These are phyloP conservation scores for Stephanodiscus minutulus DNA, from an alignment of 108 stramenopile genomes.

Conservation along the genomic window DNA sequence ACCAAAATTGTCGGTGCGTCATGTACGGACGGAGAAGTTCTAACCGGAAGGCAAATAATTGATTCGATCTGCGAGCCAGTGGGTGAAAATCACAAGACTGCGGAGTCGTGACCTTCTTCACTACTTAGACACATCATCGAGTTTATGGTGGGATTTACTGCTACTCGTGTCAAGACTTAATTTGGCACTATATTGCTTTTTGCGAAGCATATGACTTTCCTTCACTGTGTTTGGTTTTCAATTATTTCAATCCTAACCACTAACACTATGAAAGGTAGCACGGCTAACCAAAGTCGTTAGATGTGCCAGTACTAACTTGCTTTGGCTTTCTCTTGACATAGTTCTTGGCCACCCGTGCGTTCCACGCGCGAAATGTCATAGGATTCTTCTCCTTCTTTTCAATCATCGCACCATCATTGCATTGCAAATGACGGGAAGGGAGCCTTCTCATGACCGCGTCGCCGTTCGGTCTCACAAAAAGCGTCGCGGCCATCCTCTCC, in stretches of 20 bases:
- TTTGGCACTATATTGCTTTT: background rate
- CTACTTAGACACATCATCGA: background rate
- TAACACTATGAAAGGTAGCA: background rate
- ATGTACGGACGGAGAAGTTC: conserved; percentile 33
- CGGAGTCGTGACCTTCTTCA: background rate
- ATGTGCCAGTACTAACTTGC: background rate
- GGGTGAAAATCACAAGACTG: conserved; percentile 4
- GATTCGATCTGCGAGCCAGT: conserved; percentile 83
- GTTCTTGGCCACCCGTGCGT: conserved; percentile 43
- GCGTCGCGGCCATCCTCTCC: conserved; percentile 66
- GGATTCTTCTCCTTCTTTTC: conserved; percentile 16
- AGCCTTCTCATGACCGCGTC: conserved; percentile 54
- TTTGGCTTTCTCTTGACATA: conserved; percentile 42
- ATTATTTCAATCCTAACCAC: too few relatives aligned
- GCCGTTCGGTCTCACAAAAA: conserved; percentile 73
- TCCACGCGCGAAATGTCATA: conserved; percentile 40
- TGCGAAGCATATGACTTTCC: background rate
- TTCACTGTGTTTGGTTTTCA: too few relatives aligned
- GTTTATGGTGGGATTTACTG: background rate
- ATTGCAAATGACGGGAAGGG: conserved; percentile 35
- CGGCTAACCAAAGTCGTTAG: background rate
- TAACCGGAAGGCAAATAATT: conserved; percentile 66
- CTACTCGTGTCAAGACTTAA: background rate
- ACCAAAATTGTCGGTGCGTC: conserved; percentile 79
- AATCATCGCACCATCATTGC: conserved; percentile 11